Base-by-base conservation (phyloP, 2,329 filamentous ascomycete genomes). In the Ascochyta rabiei region DNA sequence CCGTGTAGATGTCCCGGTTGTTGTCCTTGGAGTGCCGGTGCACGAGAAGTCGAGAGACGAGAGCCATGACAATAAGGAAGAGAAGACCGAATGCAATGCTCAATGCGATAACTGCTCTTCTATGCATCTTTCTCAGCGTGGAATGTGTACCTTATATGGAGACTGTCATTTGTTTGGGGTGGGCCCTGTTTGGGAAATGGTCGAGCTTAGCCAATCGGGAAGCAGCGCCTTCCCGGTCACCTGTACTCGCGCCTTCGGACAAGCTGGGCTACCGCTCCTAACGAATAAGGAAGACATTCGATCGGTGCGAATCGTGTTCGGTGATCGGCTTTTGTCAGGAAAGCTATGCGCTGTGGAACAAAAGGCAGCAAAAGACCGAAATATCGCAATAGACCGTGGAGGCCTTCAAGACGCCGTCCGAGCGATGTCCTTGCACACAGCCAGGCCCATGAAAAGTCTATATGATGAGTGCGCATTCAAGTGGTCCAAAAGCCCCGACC, bases 1-100 rank as follows among this genome's bases (percentile, higher is more conserved):
- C 51, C 18, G 48, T 45, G 21, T 60, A 50, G 33, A 40, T 54
- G 19, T 54, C 44, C 15, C 60, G 46, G 7, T 58, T 56, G 18
- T 40, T 35, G 38, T 50, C 43, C 46, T 71, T 72, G 26, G 52
- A 28, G 44, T 61, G 62, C 53, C 62, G 66, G 57, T 69, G 62
- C 58, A 65, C 55, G 19, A 69, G 51, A 28, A 71, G 59, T 48
- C 67, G 61, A n/a, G 64, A 56, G 33, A 69, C 63, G 49, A 72
- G 62, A 44, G 67, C 66, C 68, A 73, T 71, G 53, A 55, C 53
- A 38, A 60, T 41, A 21, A 69, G 9, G 23, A 61, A 44, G 18
- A 37, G 48, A 37, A 64, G 24, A 24, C 57, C 41, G 21, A 65
- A 44, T 34, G 64, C 55, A 30, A 64, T 10, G 44, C 56, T 64